Percentiles rank a stretch among this genome's conserved stretches.
These are phyloP conservation scores for Euphorbia celastroides DNA, from an alignment of 441 rosid genomes.

Conservation along the genomic window DNA sequence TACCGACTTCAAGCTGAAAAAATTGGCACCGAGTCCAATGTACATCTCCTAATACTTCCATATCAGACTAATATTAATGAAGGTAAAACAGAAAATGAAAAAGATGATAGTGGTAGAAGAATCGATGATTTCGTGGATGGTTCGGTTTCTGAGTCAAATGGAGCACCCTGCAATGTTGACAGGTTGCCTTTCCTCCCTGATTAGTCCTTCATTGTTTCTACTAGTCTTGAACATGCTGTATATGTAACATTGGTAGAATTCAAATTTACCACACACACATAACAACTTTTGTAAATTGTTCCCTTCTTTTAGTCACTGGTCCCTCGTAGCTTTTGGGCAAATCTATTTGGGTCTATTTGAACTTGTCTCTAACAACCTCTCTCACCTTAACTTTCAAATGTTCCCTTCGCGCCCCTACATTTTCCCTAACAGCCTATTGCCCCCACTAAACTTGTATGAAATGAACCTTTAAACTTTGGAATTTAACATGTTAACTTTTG, in stretches of 20 bases:
- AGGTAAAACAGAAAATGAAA: slow-evolving; percentile 21
- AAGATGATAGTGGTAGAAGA: slow-evolving; percentile 24
- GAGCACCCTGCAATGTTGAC: slow-evolving; percentile 31
- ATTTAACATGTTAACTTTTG: no score
- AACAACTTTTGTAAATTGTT: not conserved
- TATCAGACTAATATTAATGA: slow-evolving; percentile 26
- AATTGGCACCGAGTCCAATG: slow-evolving; percentile 43
- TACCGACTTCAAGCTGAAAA: slow-evolving; percentile 57
- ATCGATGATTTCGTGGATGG: slow-evolving; percentile 29
- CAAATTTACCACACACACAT: not conserved
- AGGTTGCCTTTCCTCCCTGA: slow-evolving; percentile 77
- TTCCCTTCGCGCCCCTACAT: no score
- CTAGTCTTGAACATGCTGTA: not conserved
- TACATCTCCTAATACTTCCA: slow-evolving; percentile 53
- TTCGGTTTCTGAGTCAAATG: slow-evolving; percentile 34
- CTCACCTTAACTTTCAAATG: no score
- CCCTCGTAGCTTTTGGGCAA: not conserved
- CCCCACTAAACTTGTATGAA: no score
- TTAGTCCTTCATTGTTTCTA: slow-evolving; percentile 20
- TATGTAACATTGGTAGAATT: not conserved
- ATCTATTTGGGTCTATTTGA: no score
- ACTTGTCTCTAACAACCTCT: no score
- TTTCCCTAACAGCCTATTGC: no score
- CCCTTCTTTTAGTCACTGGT: not conserved
- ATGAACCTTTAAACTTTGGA: no score